Evolutionary conservation across 768 basidiomycete genomes (phyloP), one percentile per base, ranked within the genome.

Genomic region (Termitomyces sp.): DNA sequence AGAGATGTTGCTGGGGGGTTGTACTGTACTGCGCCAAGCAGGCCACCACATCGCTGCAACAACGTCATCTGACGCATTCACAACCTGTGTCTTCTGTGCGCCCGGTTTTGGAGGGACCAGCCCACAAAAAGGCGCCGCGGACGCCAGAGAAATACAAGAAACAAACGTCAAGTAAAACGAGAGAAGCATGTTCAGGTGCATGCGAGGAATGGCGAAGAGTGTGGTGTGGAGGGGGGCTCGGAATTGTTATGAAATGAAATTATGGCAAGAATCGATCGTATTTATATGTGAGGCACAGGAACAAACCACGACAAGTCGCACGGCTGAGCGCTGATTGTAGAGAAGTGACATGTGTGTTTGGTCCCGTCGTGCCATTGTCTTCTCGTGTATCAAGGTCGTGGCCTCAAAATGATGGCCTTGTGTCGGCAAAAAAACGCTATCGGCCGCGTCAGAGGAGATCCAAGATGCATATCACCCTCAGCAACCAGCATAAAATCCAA

Each of bases 1-100:
- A 23, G 79, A 75, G 56, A 86, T 73, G 12, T 72, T 66, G 40
- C 63, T 63, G 4, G 81, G 73, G 12, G 82, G 66, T 60, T 77
- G 72, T 48, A 73, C 61, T 25, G 60, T 53, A 6, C 69, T 71
- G 53, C 78, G 71, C 81, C 82, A 85, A n/a, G 75, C 77, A 17
- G 84, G 74, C 61, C 79, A 83, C 82, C 83, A 86, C 2, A 78
- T 77, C 32, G 80, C 70, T 4, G 81, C 76, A 17, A 85, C 61
- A n/a, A 76, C 72, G 32, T 73, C 71, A 4, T 64, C 67, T 12
- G 59, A 50, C 27, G 54, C 44, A 40, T 45, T 53, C 27, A 46
- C 54, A 19, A 54, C 37, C 17, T 16, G 53, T 27, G 12, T 37
- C 44, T 27, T 37, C 21, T 43, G 53, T 4, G 38, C 37, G 14